These are phyloP conservation scores for Trametes elegans DNA, from an alignment of 768 basidiomycete genomes.

Conservation along the genomic window DNA sequence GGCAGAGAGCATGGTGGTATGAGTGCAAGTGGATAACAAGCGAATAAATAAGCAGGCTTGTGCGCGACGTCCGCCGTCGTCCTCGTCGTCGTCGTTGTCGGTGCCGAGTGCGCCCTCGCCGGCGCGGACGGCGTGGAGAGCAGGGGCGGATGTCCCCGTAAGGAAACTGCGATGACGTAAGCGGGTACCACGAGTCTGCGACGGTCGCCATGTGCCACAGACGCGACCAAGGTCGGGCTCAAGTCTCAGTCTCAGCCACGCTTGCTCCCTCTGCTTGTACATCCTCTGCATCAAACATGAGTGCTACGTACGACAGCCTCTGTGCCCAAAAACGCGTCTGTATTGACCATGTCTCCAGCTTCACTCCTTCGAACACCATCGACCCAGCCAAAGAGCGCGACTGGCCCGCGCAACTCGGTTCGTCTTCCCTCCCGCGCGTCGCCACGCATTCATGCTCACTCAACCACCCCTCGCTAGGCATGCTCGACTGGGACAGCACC, in stretches of 20 bases:
- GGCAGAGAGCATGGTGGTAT: constrained; percentile 3
- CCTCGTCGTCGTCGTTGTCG: no score
- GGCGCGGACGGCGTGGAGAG: neutral
- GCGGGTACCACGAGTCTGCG: neutral
- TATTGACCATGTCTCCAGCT: constrained; percentile 37
- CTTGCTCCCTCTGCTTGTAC: neutral
- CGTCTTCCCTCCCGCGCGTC: constrained; percentile 15
- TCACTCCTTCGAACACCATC: constrained; percentile 52
- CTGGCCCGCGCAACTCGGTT: constrained; percentile 69
- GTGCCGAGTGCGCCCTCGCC: no score
- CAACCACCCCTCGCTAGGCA: constrained; percentile 43
- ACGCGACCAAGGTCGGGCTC: no score
- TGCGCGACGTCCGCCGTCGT: no score
- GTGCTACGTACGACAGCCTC: constrained; percentile 31
- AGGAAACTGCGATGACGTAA: constrained; percentile 1
- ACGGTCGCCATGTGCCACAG: neutral
- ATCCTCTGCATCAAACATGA: neutral
- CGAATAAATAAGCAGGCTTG: no score
- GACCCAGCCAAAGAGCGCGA: constrained; percentile 69
- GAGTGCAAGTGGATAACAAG: no score
- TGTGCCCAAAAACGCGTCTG: no score
- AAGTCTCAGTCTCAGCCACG: neutral
- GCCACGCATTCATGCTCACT: neutral
- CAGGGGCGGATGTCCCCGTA: neutral
- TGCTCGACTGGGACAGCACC: constrained; percentile 80